Percentiles rank a stretch among this genome's conserved stretches.
phyloP scores from a whole-genome alignment of 192 early-diverging fungal genomes.

The Chytriomyces sp. region DNA sequence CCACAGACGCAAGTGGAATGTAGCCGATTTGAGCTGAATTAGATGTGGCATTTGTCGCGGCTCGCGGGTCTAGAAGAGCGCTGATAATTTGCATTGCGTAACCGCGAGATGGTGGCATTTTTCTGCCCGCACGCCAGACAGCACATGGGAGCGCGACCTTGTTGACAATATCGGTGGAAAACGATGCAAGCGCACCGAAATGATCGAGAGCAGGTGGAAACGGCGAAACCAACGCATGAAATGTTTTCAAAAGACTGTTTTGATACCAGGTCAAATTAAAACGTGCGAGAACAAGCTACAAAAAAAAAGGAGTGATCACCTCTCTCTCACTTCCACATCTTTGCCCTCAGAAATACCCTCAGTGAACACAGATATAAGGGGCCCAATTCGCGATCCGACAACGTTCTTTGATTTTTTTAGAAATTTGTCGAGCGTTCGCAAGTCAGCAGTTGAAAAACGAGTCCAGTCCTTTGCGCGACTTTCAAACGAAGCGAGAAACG shows the following conservation, averaged over 20 bases:
- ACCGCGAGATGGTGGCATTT: conserved; percentile 34
- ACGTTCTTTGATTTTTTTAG: conserved; percentile 33
- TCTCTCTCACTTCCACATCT: conserved; percentile 55
- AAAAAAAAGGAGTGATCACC: conserved; percentile 34
- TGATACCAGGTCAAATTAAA: too few species aligned
- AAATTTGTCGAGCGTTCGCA: conserved; percentile 42
- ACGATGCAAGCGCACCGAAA: conserved; percentile 4
- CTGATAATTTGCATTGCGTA: conserved; percentile 33
- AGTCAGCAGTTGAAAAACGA: conserved; percentile 47
- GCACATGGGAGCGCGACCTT: conserved; percentile 42
- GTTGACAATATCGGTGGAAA: conserved; percentile 40
- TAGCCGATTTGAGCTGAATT: background rate
- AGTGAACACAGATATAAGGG: conserved; percentile 46
- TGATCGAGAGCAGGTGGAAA: conserved; percentile 42
- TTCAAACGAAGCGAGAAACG: conserved; percentile 5
- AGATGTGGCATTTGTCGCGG: background rate
- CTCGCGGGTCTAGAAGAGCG: background rate
- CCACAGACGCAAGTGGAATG: background rate
- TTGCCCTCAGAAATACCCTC: conserved; percentile 27
- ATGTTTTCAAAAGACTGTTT: conserved; percentile 44
- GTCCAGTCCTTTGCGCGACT: conserved; percentile 43
- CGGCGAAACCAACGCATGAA: conserved; percentile 37
- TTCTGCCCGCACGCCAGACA: conserved; percentile 57
- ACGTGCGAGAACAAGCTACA: too few species aligned
- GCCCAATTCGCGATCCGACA: conserved; percentile 46